phyloP scores from a whole-genome alignment of 768 basidiomycete species.

The Boletus pseudo-olivaceus region DNA sequence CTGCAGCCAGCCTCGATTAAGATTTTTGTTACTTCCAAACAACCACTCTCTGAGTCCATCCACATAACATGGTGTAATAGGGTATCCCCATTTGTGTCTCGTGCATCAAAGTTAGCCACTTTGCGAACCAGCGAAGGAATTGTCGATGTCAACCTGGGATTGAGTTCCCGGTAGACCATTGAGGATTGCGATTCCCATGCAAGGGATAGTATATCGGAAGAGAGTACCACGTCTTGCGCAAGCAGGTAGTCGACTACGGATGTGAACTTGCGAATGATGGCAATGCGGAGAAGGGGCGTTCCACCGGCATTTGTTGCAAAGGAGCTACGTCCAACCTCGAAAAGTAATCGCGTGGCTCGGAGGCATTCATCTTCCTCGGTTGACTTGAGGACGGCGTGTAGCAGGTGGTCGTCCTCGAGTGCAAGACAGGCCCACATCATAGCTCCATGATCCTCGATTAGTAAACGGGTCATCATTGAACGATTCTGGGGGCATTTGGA shows the following conservation, averaged over 20 bases:
- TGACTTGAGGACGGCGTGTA: too few relatives aligned
- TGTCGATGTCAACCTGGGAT: not conserved
- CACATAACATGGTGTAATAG: not conserved
- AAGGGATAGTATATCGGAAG: not conserved
- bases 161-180: rapidly evolving
- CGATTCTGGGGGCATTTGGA: rapidly evolving
- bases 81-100: not conserved
- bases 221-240: not conserved
- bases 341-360: too few relatives aligned
- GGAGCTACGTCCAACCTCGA: not conserved
- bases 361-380: too few relatives aligned
- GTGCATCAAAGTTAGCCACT: not conserved
- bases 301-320: too few relatives aligned
- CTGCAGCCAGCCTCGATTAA: not conserved
- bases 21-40: not conserved
- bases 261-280: not conserved
- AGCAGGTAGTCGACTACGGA: not conserved
- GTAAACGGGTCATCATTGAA: not conserved
- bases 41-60: too few relatives aligned
- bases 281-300: not conserved
- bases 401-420: not conserved
- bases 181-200: not conserved
- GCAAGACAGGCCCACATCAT: not conserved
- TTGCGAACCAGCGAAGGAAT: not conserved
- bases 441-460: not conserved